phyloP scores from a whole-genome alignment of 176 grass and related monocot genomes.

The Eleusine indica region DNA sequence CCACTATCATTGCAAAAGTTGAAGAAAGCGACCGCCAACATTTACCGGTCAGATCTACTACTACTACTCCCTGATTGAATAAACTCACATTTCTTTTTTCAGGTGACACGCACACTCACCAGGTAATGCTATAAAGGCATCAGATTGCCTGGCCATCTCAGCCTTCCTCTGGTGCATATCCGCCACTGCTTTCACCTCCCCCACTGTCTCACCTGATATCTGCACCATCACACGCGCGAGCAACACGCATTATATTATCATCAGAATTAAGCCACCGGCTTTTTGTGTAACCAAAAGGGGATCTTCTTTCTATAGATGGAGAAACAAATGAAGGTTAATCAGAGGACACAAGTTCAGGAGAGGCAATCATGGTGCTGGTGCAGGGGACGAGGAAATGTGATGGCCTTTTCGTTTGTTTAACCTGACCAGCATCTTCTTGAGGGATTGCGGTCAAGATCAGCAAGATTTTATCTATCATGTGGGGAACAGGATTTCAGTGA shows the following conservation, averaged over 20 bases:
- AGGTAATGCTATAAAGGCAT: neutral
- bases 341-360: conserved; percentile 34
- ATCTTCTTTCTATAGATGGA: conserved; percentile 42
- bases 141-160: neutral
- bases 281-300: conserved; percentile 42
- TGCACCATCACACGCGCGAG: neutral
- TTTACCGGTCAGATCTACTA: neutral
- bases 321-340: conserved; percentile 34
- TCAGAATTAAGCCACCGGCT: conserved; percentile 1
- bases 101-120: neutral
- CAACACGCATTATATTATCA: neutral
- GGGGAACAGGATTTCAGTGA: conserved; percentile 45
- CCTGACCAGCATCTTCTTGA: conserved; percentile 16
- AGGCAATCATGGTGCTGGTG: conserved; percentile 38
- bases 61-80: neutral
- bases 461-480: conserved; percentile 41
- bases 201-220: neutral
- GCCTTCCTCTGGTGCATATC: conserved; percentile 3
- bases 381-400: conserved; percentile 32
- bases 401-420: conserved; percentile 37
- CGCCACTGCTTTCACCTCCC: neutral
- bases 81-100: neutral
- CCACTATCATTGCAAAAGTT: neutral
- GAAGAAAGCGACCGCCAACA: neutral
- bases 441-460: conserved; percentile 37